Evolutionary conservation across 768 basidiomycete genomes (phyloP), one percentile per base, ranked within the genome.

Genomic region (Leccinum variicolor): DNA sequence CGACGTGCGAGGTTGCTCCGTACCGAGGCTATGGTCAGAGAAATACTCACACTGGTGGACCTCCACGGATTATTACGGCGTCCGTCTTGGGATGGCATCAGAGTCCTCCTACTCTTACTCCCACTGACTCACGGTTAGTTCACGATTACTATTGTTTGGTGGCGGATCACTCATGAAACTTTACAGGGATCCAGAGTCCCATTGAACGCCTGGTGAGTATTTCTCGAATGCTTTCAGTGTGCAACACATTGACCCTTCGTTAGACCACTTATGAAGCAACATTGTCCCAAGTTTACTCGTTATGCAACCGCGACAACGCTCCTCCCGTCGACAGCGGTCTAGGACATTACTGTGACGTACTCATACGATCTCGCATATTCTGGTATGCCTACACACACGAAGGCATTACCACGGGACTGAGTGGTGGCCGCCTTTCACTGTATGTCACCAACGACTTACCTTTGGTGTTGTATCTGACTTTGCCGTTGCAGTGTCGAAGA

Each of bases 381-480:
- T 96, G 92, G 90, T 96, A 94, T 64, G 85, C 89, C 7, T 84
- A 93, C 61, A 83, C 89, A 25, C 86, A 91, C 58, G 94, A 96
- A 73, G 90, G 92, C 28, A 81, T 94, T 21, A 84, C 85, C 2
- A 89, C 84, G 9, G 94, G 88, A 21, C 79, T 95, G 57, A 81
- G 86, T 51, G 94, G 94, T n/a, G 88, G 92, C 3, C 86, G 92
- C 39, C 79, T 96, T 49, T 76, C 88, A 48, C 73, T 96, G 92
- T 92, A 75, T 64, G 90, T 62, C 28, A 15, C 39, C 19, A 29
- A 8, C 59, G 3, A n/a, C 43, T 39, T 41, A 11, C 43, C 19
- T 45, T 56, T 21, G 28, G 25, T 34, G 17, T 10, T 47, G 8
- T 39, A 17, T 50, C 53, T 63, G n/a, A 67, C 26, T 41, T 25